Evolutionary conservation across 306 rosid species (phyloP), one percentile per base, ranked within the genome.

Genomic region (Cercis canadensis): DNA sequence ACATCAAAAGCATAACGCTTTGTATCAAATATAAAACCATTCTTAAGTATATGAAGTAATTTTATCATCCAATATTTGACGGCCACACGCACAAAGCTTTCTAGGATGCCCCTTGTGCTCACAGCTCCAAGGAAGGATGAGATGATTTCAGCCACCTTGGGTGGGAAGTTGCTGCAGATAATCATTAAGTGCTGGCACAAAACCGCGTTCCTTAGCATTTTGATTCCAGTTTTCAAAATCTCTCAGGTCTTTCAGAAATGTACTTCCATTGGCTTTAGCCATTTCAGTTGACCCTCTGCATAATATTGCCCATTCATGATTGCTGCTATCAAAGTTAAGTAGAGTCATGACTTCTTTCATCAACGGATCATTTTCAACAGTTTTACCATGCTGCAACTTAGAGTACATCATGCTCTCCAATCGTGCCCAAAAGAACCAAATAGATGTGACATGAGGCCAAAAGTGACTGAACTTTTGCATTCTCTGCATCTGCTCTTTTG

Each of bases 401-500:
- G 97, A 93, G 86, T 82, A 87, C 49, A 92, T 32, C 97, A 93
- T 93, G 88, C 96, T 88, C 61, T 90, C 97, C 1, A 93, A 37
- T 49, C 96, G 15, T 43, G 92, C 77, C 98, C 98, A 93, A 67
- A 93, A 93, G 90, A 88, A 93, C 94, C 94, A 93, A 8, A 81
- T 77, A 11, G 83, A 72, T 5, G 89, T 78, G 31, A 68, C 74
- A 0, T 87, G 77, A 3, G 87, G 72, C 87, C 86, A 89, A 61
- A 7, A 72, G 53, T 75, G 81, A 52, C 97, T 90, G 51, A 84
- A 87, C 7, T 78, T 70, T 49, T 72, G 84, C 80, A 80, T 77
- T 70, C 67, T 87, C 60, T 50, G 65, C 68, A 87, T 64, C 8
- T 69, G n/a, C 75, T 86, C 94, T 73, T 73, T 88, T 45, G 88